Percentiles rank a stretch among this genome's conserved stretches.
These are phyloP conservation scores for Suillus spraguei DNA, from an alignment of 768 basidiomycete genomes.

Conservation along the genomic window DNA sequence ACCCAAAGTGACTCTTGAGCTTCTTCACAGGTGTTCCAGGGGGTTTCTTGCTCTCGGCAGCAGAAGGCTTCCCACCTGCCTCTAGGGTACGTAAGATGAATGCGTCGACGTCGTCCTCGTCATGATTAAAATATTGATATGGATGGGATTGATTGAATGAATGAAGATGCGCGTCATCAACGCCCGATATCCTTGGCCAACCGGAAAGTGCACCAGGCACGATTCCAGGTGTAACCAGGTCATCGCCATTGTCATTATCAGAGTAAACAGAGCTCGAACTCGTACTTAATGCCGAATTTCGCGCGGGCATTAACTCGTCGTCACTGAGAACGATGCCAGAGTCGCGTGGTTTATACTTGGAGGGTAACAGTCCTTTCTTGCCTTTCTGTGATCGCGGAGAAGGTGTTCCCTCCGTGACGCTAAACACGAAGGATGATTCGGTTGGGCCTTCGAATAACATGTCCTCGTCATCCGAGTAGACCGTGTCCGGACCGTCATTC, in stretches of 20 bases:
- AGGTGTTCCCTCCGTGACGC: constrained; percentile 57
- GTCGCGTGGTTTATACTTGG: constrained; percentile 74
- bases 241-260: constrained; percentile 50
- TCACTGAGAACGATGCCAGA: constrained; percentile 66
- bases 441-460: constrained; percentile 54
- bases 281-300: constrained; percentile 46
- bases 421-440: constrained; percentile 59
- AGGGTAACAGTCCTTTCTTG: constrained; percentile 43
- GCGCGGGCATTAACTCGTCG: constrained; percentile 59
- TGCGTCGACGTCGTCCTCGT: constrained; percentile 56
- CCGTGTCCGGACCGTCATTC: constrained; percentile 32
- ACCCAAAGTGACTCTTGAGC: constrained; percentile 53
- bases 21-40: constrained; percentile 87
- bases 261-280: constrained; percentile 65
- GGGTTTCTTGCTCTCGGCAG: constrained; percentile 54
- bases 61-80: constrained; percentile 52
- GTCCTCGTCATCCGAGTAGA: constrained; percentile 49
- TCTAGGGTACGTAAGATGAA: constrained; percentile 75
- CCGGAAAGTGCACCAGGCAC: constrained; percentile 56
- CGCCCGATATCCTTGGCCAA: constrained; percentile 59
- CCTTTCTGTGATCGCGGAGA: constrained; percentile 47
- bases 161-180: constrained; percentile 38
- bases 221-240: constrained; percentile 69
- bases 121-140: constrained; percentile 23
- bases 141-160: constrained; percentile 5